A percentile compares a stretch with the other conserved stretches of the same genome.
These are phyloP conservation scores for Thelonectria rubi DNA, from an alignment of 2,329 filamentous ascomycete genomes.

Conservation along the genomic window DNA sequence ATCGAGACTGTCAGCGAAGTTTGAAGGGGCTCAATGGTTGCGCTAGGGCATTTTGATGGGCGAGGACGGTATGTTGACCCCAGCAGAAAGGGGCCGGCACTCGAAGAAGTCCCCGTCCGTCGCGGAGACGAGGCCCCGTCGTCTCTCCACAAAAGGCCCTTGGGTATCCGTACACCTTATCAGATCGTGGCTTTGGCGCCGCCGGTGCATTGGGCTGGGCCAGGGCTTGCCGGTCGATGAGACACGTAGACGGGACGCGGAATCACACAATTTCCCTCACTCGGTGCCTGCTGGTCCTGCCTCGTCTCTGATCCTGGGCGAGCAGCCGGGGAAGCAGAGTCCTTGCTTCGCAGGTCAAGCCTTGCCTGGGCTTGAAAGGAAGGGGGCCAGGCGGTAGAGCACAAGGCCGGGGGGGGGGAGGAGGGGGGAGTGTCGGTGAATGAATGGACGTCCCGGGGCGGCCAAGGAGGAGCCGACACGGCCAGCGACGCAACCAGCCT, in stretches of 20 bases:
- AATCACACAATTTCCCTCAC: constrained; percentile 24
- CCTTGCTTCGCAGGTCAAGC: background rate
- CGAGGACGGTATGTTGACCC: constrained; percentile 7
- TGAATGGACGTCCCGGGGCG: constrained; percentile 22
- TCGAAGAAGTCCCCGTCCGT: constrained; percentile 17
- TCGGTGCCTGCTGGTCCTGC: constrained; percentile 8
- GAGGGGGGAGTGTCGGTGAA: constrained; percentile 31
- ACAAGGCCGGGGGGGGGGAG: background rate
- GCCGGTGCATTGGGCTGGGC: constrained; percentile 30
- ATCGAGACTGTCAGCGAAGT: background rate
- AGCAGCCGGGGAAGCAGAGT: constrained; percentile 10
- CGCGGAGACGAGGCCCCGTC: constrained; percentile 12
- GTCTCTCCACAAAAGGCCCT: constrained; percentile 34
- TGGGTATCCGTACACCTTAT: constrained; percentile 45
- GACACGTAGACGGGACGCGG: constrained; percentile 11
- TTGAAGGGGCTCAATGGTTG: constrained; percentile 18
- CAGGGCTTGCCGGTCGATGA: constrained; percentile 26
- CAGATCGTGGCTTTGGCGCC: constrained; percentile 37
- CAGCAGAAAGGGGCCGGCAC: constrained; percentile 26
- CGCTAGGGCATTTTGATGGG: constrained; percentile 27
- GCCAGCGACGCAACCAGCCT: constrained; percentile 18
- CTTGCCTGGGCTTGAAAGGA: constrained; percentile 1
- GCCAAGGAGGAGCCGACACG: constrained; percentile 25
- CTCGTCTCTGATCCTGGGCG: background rate
- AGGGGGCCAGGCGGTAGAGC: background rate